Base-by-base conservation (phyloP, 1,284 basidiomycete genomes). In the Testicularia cyperi region DNA sequence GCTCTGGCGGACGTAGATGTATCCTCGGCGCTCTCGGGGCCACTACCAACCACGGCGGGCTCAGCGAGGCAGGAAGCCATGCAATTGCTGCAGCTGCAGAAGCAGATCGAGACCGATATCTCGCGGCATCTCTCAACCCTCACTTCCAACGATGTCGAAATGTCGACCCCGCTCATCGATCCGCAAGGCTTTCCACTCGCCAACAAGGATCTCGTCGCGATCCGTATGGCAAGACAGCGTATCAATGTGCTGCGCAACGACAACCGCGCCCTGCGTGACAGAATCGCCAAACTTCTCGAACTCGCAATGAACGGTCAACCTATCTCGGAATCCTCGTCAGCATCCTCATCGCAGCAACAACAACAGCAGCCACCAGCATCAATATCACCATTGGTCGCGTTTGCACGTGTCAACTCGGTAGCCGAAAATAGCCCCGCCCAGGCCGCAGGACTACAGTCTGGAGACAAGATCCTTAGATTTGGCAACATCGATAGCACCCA, bases 171-270 rank as follows among this genome's bases (percentile, higher is more conserved):
- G 0, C 37, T 71, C 21, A 28, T 71, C 18, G 68, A 71, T 25
- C 35, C 47, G 5, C 49, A 71, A 10, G 67, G 65, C 22, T 71
- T 71, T 19, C 68, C 68, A 2, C 43, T 65, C 9, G 55, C 60
- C 2, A 49, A 62, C 32, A 55, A 60, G 26, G 68, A 71, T 33
- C 34, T 71, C 6, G 41, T 67, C 41, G 64, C 66, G 6, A 60
- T 71, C 15, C 36, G 68, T 22, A 48, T 44, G 2, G 67, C 68
- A 5, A 35, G 67, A 14, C 44, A 62, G 20, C 28, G 58, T 5
- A 61, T 69, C 48, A 57, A 55, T 7, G 32, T 58, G 16, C 54
- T 71, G 21, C 39, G 62, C 6, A 71, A 67, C 35, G 68, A 71
- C 45, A 43, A 47, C 7, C 48, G 57, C 13, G 54, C 49, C 6